Evolutionary conservation across 768 basidiomycete genomes (phyloP).

Genomic region (Vararia minispora): DNA sequence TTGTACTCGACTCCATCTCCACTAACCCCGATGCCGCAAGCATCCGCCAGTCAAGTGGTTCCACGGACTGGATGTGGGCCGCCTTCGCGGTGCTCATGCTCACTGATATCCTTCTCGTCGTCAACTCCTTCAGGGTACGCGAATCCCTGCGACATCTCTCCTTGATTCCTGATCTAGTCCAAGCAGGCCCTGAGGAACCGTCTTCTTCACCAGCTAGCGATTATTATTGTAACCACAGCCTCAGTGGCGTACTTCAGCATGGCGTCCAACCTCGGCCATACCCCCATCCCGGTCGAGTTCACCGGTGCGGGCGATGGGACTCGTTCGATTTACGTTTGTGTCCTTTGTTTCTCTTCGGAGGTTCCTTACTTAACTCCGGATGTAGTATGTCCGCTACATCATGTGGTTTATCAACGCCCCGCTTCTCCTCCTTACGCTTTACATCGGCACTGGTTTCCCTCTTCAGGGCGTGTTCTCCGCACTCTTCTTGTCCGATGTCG

Average conservation of each 20-base stretch:
- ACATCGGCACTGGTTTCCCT: constrained; percentile 36
- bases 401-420: constrained; percentile 50
- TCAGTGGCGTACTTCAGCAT: constrained; percentile 39
- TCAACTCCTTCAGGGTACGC: constrained; percentile 26
- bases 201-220: constrained; percentile 38
- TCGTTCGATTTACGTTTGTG: constrained; percentile 33
- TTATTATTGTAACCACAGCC: constrained; percentile 35
- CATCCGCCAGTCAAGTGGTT: constrained; percentile 30
- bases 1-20: no score
- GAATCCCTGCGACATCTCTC: neutral
- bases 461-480: constrained; percentile 35
- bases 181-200: constrained; percentile 30
- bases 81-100: constrained; percentile 40
- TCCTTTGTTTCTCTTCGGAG: neutral
- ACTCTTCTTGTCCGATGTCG: constrained; percentile 35
- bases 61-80: constrained; percentile 44
- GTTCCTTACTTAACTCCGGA: neutral
- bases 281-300: constrained; percentile 34
- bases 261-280: constrained; percentile 44
- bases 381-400: constrained; percentile 41
- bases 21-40: constrained; percentile 28
- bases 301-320: constrained; percentile 21
- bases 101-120: constrained; percentile 26
- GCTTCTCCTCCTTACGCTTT: constrained; percentile 32
- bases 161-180: neutral